Percentiles rank a stretch among this genome's conserved stretches.
Conservation (phyloP, 2,329 filamentous ascomycete genomes). For the Aspergillus latus region DNA sequence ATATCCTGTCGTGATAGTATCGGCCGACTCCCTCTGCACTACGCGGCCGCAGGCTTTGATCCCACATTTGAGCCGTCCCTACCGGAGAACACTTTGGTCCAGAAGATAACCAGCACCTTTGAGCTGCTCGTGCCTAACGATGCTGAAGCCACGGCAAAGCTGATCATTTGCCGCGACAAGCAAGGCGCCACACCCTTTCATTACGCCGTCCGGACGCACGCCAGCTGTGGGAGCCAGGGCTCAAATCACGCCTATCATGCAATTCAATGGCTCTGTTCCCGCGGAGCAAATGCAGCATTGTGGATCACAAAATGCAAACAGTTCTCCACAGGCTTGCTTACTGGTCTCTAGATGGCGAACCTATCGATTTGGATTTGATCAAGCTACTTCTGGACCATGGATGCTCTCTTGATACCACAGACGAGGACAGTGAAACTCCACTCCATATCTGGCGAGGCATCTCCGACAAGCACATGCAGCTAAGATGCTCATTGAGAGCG, state of each 20-base stretch:
- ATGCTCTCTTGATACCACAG: slow-evolving; percentile 19
- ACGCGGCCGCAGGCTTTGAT: slow-evolving; percentile 1
- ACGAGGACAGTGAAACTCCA: slow-evolving; percentile 23
- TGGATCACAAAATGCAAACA: slow-evolving; percentile 18
- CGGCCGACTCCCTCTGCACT: slow-evolving; percentile 9
- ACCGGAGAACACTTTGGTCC: background rate
- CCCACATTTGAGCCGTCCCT: background rate
- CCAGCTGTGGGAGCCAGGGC: slow-evolving; percentile 9
- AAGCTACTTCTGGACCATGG: slow-evolving; percentile 23
- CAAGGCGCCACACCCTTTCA: slow-evolving; percentile 21
- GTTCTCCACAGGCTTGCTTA: slow-evolving; percentile 22
- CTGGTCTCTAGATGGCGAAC: slow-evolving; percentile 10
- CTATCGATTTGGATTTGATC: slow-evolving; percentile 18
- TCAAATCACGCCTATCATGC: slow-evolving; percentile 12
- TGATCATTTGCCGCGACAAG: slow-evolving; percentile 21
- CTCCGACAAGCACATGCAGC: slow-evolving; percentile 22
- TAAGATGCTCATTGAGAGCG: slow-evolving; percentile 18
- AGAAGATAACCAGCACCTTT: slow-evolving; percentile 19
- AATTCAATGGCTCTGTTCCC: slow-evolving; percentile 18
- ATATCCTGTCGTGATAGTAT: background rate
- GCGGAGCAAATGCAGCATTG: slow-evolving; percentile 20
- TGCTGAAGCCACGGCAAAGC: slow-evolving; percentile 5
- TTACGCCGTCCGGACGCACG: slow-evolving; percentile 16
- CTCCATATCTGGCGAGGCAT: slow-evolving; percentile 25
- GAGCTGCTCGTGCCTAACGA: slow-evolving; percentile 22